phyloP scores from a whole-genome alignment of 2,329 filamentous ascomycete species.

The Pseudogymnoascus sp. region DNA sequence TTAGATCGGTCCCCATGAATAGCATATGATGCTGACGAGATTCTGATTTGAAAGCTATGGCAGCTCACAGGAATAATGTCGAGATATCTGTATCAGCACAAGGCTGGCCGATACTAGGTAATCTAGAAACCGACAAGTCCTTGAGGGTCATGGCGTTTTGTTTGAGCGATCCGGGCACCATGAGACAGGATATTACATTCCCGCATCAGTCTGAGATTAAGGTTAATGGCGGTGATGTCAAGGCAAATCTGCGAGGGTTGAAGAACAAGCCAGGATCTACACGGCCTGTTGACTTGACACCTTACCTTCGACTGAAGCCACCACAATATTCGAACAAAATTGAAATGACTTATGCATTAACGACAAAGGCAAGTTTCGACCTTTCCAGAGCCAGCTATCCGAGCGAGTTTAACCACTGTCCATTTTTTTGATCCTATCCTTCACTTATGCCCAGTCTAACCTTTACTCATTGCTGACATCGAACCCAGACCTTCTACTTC shows the following conservation, averaged over 20 bases:
- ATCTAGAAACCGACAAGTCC: constrained; percentile 21
- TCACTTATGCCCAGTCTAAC: neutral
- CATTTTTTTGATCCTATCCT: constrained; percentile 5
- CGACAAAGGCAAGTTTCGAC: constrained; percentile 59
- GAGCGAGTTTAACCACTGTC: constrained; percentile 15
- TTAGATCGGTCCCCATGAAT: neutral
- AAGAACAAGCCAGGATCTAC: constrained; percentile 97
- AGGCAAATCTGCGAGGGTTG: constrained; percentile 84
- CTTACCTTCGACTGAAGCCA: constrained; percentile 59
- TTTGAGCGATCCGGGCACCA: constrained; percentile 50
- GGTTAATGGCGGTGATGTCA: constrained; percentile 78
- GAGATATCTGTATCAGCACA: constrained; percentile 48
- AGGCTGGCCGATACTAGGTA: constrained; percentile 34
- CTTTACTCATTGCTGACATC: neutral
- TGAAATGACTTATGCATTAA: constrained; percentile 85
- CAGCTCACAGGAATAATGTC: constrained; percentile 35
- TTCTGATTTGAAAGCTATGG: constrained; percentile 24
- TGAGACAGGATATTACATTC: constrained; percentile 71
- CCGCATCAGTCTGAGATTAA: constrained; percentile 89
- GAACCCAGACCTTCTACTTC: constrained; percentile 58
- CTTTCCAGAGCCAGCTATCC: constrained; percentile 13
- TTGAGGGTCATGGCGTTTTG: constrained; percentile 77
- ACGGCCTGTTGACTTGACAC: constrained; percentile 83
- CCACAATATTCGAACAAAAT: constrained; percentile 65
- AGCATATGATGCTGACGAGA: neutral